Base-by-base conservation (phyloP, 2,329 filamentous ascomycete genomes). In the Aureobasidium sp. region DNA sequence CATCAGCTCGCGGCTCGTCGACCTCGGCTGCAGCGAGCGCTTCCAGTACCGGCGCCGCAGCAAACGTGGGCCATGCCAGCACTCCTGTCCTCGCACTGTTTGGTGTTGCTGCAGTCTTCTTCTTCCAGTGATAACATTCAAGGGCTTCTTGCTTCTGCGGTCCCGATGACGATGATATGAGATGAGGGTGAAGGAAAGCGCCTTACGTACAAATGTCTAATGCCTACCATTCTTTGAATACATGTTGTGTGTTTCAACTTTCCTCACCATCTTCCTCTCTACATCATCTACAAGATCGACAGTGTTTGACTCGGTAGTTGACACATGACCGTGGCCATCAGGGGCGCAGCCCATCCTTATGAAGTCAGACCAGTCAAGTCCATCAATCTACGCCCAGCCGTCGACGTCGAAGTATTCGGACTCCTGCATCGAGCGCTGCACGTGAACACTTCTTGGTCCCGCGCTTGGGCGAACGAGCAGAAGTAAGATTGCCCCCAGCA, bases 61-160 rank as follows among this genome's bases (percentile, higher is more conserved):
- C 60, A 39, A 55, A 65, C 37, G 66, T 70, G 51, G 67, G 69
- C 59, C 52, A 59, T n/a, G 59, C 62, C 25, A 75, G 72, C 69
- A 73, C 73, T 20, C 53, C 78, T 42, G 72, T 75, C 39, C 68
- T 78, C 57, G 70, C 77, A 63, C 68, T 77, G 62, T 71, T 76
- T 61, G 75, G 72, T 57, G 69, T 74, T 22, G 76, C 73, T 61
- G 76, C 74, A 37, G 71, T 78, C 62, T 71, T 72, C 51, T 77
- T 74, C 70, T 70, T 55, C 29, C 53, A 63, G 45, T 55, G 55
- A 34, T 34, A n/a, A n/a, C 29, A 36, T 5, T 25, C 25, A 11
- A 11, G 47, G 20, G 6, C 52, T 64, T 59, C 52, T 47, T 58
- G 56, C 64, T 52, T 45, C 62, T 47, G 44, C 41, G 4, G 22